Base-by-base conservation (phyloP, 768 basidiomycete genomes). In the Grammothele lineata region DNA sequence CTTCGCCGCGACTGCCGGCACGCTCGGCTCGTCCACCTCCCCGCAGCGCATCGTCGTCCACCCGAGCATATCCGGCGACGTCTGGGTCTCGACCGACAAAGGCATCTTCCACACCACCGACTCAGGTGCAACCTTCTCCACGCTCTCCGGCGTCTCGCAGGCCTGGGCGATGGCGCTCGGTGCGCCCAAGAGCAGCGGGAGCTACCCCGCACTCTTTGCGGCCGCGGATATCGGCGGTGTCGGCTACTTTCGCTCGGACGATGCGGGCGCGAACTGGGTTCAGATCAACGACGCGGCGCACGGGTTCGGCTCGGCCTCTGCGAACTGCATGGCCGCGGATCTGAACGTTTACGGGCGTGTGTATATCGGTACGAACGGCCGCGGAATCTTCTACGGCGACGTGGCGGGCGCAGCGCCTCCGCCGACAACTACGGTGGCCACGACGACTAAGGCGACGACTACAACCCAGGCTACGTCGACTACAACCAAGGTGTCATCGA, bases 31-130 rank as follows among this genome's bases (percentile, higher is more conserved):
- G 7, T 80, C 78, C 5, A 73, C 71, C 6, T 63, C 71, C 0
- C 71, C 78, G 5, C 67, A 66, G 37, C 78, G 78, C 53, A 68
- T 84, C 50, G 69, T 75, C 21, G 81, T 79, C 22, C 69, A 82
- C 59, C 76, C 76, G 14, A 65, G 60, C 44, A 67, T 75, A 4
- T 74, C 75, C 3, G 81, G 80, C 8, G 81, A 84, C 57, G 66
- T 84, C 25, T 84, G 81, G 80, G 78, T 83, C 2, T 80, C 79
- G 1, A 76, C 80, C 2, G 77, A 80, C 59, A 69, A 63, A 70
- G 70, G 70, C 18, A 62, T 83, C 22, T 81, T 76, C 73, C 79
- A 80, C 59, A 76, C 77, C 1, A 77, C 75, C 11, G 64, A 81
- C 61, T 67, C 57, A 14, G 80, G 81, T 0, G 57, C 70, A 0